Conservation (phyloP, 345 rosid species). For the Garcia nutans region DNA sequence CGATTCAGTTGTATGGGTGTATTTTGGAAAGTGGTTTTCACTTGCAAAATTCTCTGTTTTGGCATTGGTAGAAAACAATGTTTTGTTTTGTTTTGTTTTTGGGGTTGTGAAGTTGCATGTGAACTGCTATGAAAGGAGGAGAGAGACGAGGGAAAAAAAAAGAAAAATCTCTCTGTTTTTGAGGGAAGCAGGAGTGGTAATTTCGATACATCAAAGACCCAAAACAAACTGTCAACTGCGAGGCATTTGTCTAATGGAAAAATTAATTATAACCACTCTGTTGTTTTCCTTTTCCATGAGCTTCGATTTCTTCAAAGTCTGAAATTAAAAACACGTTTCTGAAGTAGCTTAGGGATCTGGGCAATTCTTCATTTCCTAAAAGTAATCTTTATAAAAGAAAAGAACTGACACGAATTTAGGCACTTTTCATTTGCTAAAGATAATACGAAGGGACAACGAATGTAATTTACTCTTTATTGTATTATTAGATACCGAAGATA, state of each 20-base stretch:
- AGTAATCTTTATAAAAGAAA: too few relatives aligned
- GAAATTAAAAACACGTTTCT: not conserved
- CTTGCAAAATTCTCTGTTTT: not conserved
- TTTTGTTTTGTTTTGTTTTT: not conserved
- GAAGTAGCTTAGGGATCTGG: not conserved
- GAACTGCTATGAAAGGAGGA: constrained; percentile 12
- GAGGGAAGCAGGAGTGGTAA: constrained; percentile 32
- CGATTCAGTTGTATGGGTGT: constrained; percentile 25
- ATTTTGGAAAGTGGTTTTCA: constrained; percentile 11
- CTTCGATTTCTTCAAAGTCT: constrained; percentile 20
- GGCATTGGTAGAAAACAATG: not conserved
- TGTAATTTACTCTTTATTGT: too few relatives aligned
- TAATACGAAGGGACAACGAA: too few relatives aligned
- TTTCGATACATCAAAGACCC: constrained; percentile 28
- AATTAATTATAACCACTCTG: constrained; percentile 13
- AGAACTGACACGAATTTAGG: too few relatives aligned
- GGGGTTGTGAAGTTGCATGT: constrained; percentile 30
- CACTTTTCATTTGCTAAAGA: not conserved
- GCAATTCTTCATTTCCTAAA: not conserved
- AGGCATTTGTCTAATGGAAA: constrained; percentile 34
- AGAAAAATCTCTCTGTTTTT: constrained; percentile 27
- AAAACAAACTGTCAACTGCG: constrained; percentile 28
- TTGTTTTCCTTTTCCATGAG: constrained; percentile 20
- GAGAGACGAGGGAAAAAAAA: too few relatives aligned
- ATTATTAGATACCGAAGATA: too few relatives aligned